phyloP scores from a whole-genome alignment of 306 rosid species.

The Fragaria iinumae region DNA sequence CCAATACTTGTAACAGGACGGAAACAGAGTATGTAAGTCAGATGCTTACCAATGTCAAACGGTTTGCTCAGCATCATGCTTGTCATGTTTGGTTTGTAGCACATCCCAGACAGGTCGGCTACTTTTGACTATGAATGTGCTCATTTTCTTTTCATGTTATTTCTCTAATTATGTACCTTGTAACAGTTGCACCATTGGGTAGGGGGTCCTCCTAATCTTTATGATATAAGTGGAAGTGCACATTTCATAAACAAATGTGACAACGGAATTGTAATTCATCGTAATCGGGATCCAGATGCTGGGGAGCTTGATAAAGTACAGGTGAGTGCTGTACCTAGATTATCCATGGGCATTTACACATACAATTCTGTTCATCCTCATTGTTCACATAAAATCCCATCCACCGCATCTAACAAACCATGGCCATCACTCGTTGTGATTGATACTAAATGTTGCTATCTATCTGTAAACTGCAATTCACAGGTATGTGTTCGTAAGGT shows the following conservation, averaged over 20 bases:
- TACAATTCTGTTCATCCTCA: slow-evolving; percentile 1
- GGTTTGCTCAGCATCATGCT: slow-evolving; percentile 92
- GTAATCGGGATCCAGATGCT: slow-evolving; percentile 77
- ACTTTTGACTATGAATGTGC: slow-evolving; percentile 7
- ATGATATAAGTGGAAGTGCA: slow-evolving; percentile 96
- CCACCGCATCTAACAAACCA: not conserved
- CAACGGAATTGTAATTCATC: slow-evolving; percentile 89
- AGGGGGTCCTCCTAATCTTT: slow-evolving; percentile 83
- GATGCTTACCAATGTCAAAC: slow-evolving; percentile 84
- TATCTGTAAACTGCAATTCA: slow-evolving; percentile 22
- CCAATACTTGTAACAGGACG: slow-evolving; percentile 47
- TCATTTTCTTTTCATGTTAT: not conserved
- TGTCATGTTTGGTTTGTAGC: slow-evolving; percentile 99
- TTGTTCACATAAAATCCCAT: not conserved
- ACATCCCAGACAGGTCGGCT: slow-evolving; percentile 87
- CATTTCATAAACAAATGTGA: slow-evolving; percentile 94
- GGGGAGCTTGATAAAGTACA: slow-evolving; percentile 83
- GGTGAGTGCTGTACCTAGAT: slow-evolving; percentile 34
- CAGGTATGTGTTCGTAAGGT: slow-evolving; percentile 86
- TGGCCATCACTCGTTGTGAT: not conserved
- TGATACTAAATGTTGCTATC: slow-evolving; percentile 9
- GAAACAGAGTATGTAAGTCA: slow-evolving; percentile 96
- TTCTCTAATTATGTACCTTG: slow-evolving; percentile 24
- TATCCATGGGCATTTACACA: not conserved
- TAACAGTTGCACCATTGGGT: slow-evolving; percentile 74